Evolutionary conservation across 805 yeast genomes (phyloP).

Genomic region (Clavispora phyllophila): DNA sequence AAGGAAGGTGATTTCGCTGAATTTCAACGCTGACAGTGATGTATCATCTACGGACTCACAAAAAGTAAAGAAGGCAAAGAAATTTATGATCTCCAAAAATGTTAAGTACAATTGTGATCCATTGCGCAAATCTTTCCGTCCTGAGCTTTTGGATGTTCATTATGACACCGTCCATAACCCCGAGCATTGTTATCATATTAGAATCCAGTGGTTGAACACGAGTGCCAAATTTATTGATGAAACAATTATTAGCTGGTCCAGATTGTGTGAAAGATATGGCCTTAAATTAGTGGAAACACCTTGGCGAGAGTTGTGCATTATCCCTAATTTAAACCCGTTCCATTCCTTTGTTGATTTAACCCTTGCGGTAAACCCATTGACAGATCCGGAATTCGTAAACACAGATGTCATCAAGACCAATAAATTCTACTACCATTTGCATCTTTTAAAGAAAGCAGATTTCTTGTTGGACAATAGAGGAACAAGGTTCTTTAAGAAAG

Average conservation of each 20-base stretch:
- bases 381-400: conserved; percentile 46
- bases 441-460: conserved; percentile 61
- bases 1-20: conserved; percentile 10
- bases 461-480: conserved; percentile 81
- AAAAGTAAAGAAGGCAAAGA: conserved; percentile 20
- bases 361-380: conserved; percentile 69
- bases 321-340: conserved; percentile 79
- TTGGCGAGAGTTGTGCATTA: conserved; percentile 75
- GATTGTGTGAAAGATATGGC: conserved; percentile 83
- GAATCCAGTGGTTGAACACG: conserved; percentile 89
- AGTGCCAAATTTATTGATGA: conserved; percentile 77
- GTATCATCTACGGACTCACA: conserved; percentile 15
- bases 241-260: conserved; percentile 66
- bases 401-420: conserved; percentile 41
- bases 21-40: conserved; percentile 13
- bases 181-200: conserved; percentile 85
- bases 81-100: conserved; percentile 60
- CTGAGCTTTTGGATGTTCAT: conserved; percentile 77
- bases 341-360: conserved; percentile 74
- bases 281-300: conserved; percentile 79
- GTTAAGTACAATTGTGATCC: conserved; percentile 76
- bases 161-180: conserved; percentile 92
- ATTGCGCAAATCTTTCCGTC: conserved; percentile 60
- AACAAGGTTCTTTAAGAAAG: conserved; percentile 52
- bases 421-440: conserved; percentile 72